Conservation (phyloP, 1,284 basidiomycete genomes). For the Leccinum colubrinum region DNA sequence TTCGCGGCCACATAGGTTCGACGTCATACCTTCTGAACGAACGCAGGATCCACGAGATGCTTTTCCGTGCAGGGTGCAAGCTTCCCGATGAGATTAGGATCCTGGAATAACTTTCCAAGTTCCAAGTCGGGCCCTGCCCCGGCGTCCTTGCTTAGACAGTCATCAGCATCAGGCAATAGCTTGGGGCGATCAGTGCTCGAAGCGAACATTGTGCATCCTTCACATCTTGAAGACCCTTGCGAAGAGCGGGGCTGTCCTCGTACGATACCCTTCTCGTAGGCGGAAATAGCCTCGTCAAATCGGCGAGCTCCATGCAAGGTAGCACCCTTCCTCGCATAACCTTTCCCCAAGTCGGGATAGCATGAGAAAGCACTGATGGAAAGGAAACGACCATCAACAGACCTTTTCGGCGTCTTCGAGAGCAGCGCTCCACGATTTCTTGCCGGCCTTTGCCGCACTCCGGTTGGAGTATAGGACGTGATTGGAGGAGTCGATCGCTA, state of each 20-base stretch:
- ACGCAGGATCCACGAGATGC: conserved; percentile 64
- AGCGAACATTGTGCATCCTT: too few species aligned
- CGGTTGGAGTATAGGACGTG: conserved; percentile 94
- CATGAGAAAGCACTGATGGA: conserved; percentile 5
- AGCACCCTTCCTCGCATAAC: conserved; percentile 90
- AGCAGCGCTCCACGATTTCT: conserved; percentile 76
- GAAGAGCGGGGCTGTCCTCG: conserved; percentile 46
- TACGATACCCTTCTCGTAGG: conserved; percentile 79
- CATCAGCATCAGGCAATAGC: too few species aligned
- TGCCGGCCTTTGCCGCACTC: conserved; percentile 86
- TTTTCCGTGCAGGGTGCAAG: too few species aligned
- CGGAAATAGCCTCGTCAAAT: conserved; percentile 83
- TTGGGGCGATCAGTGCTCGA: too few species aligned
- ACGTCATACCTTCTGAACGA: conserved; percentile 60
- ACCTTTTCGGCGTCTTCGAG: conserved; percentile 92
- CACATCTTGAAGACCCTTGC: too few species aligned
- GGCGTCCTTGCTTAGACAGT: conserved; percentile 38
- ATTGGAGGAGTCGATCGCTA: conserved; percentile 80
- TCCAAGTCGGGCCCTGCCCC: conserved; percentile 48
- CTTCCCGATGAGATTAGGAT: conserved; percentile 68
- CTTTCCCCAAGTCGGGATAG: conserved; percentile 81
- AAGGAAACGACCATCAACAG: conserved; percentile 21
- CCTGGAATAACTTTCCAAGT: conserved; percentile 80
- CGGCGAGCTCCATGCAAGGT: conserved; percentile 83
- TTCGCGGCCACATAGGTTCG: not conserved